Base-by-base conservation (phyloP, 2,329 filamentous ascomycete genomes). In the Aureobasidium sp. region DNA sequence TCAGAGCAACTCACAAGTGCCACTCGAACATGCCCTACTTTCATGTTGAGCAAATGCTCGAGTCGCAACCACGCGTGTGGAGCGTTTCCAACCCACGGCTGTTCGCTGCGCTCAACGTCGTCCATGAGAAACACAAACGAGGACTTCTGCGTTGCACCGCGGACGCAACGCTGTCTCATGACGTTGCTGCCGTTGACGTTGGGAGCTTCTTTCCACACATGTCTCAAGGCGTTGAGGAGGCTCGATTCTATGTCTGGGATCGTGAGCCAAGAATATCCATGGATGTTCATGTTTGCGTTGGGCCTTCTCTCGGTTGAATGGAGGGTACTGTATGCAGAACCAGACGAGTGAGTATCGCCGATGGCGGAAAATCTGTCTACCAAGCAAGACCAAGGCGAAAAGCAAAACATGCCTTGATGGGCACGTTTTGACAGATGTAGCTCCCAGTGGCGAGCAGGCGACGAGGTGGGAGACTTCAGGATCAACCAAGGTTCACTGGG, bases 401-500 rank as follows among this genome's bases (percentile, higher is more conserved):
- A 57, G 35, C 21, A 35, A 55, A 42, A 33, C 5, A 19, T 33
- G 23, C 23, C 38, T 17, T n/a, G n/a, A 5, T 29, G 25, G 51
- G 38, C 51, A 55, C 51, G 51, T 55, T 55, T 43, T 55, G 51
- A 55, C 25, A 55, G 51, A 55, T 55, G 25, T 43, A 42, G 37
- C 38, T 42, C n/a, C 19, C 6, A 55, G n/a, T 55, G 51, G 51
- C 50, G 25, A 42, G 23, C 3, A 7, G 21, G 25, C 10, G n/a
- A 37, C n/a, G 27, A 35, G 21, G 49, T 53, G 49, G 35, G 13
- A 53, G 49, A 15, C 49, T 53, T 53, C 25, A 53, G 13, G 21
- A 27, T 53, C 49, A 38, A 53, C 49, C 49, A 53, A 29, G 40
- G 23, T 40, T 53, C 35, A 3, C 27, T 2, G 19, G n/a, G 23